Evolutionary conservation across 306 rosid species (phyloP), one percentile per base, ranked within the genome.

Genomic region (Cucurbita pepo): DNA sequence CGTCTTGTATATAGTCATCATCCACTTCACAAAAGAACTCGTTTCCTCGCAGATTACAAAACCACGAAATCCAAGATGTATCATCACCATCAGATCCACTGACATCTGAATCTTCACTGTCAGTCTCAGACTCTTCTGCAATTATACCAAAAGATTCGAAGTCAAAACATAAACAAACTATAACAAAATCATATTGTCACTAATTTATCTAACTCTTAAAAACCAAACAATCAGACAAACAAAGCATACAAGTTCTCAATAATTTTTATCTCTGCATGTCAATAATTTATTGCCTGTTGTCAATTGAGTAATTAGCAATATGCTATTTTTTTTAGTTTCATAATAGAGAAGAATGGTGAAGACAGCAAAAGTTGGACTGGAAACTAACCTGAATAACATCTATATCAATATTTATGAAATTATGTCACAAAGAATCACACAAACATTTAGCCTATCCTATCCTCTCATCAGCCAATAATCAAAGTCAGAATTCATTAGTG

Each of bases 41-140:
- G 41, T 90, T 90, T 77, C 96, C 96, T 86, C 90, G 86, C 80
- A 90, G 81, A 82, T 83, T 86, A 81, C 96, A 90, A 83, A 88
- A 90, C 96, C 96, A 90, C 75, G 94, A 83, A 56, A 90, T 88
- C 96, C 96, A 90, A 64, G 91, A 86, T 6, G 88, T 85, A 79
- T 88, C 95, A 66, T 90, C 91, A 56, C 85, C 94, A 75, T 88
- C 96, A 45, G 96, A 90, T 70, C 89, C 96, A 80, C 95, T 88
- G 71, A 90, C 88, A 73, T 90, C 94, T 3, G 95, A 90, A 56
- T 76, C 95, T 74, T 88, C 96, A 65, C 81, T 82, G 76, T 88
- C 96, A 54, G 91, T 86, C 72, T 90, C 95, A 80, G 96, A 90
- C 77, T 86, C 91, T 77, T 86, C 94, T 85, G 81, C 80, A 79